Conservation (phyloP, 257 asterid species). For the Primulina eburnea region DNA sequence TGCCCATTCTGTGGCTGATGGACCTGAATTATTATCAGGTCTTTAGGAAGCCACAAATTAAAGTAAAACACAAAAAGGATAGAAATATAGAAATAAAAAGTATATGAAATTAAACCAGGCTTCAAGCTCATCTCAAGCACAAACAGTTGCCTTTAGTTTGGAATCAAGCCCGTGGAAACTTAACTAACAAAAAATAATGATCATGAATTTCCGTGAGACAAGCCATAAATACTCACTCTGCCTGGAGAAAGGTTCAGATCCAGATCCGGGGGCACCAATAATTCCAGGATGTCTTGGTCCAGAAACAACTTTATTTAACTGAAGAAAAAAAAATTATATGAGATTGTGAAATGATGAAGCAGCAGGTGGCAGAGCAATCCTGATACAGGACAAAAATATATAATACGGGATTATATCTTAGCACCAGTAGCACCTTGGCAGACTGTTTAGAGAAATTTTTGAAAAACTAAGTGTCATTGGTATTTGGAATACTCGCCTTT, state of each 20-base stretch:
- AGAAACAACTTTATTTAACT: slow-evolving; percentile 78
- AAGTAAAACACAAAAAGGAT: neutral
- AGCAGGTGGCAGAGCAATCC: neutral
- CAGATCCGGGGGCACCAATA: slow-evolving; percentile 92
- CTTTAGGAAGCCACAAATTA: slow-evolving; percentile 3
- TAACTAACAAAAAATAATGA: neutral
- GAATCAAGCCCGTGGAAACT: neutral
- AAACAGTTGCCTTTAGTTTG: no score
- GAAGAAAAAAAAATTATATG: slow-evolving; percentile 26
- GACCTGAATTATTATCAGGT: slow-evolving; percentile 35
- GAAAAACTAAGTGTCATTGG: neutral
- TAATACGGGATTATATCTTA: neutral
- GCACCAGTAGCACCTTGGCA: neutral
- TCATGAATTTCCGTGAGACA: neutral
- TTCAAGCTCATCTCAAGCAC: no score
- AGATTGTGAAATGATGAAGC: neutral
- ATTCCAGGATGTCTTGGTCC: slow-evolving; percentile 93
- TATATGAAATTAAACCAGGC: no score
- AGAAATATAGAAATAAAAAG: no score
- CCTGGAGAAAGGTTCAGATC: slow-evolving; percentile 89
- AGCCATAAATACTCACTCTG: slow-evolving; percentile 60
- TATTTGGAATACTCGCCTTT: slow-evolving; percentile 3
- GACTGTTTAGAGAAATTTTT: neutral
- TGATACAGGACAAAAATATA: neutral
- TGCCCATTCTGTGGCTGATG: slow-evolving; percentile 47